Evolutionary conservation across 306 rosid species (phyloP), one percentile per base, ranked within the genome.

Genomic region (Hippophae rhamnoides): DNA sequence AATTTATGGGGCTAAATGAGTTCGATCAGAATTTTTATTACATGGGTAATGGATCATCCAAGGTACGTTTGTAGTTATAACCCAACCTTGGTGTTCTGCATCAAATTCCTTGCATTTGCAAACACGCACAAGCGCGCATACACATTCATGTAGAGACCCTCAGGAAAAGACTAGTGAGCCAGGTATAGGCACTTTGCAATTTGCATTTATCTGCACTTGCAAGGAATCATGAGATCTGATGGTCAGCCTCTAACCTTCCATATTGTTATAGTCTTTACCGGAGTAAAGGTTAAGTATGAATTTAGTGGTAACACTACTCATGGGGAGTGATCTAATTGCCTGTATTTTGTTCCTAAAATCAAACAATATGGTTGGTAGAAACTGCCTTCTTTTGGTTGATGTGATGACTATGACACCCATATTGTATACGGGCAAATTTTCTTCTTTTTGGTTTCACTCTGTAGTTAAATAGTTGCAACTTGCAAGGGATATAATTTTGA

Each of bases 31-130:
- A 61, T 63, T 84, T 71, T 56, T 81, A 77, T 49, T 84, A 57
- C 84, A 78, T 75, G 81, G 95, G 83, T 47, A 76, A 64, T 56
- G 94, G 77, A 67, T 81, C 97, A 43, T 84, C 94, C 63, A 84
- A 86, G 94, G 99, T 86, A 62, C 52, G 87, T 23, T 63, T 47
- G 56, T 64, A 68, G 73, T 50, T 76, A 54, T 61, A 51, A 9
- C 12, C 10, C 41, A 43, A 41, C 9, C 47, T 41, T 31, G 38
- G 38, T 31, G 38, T 31, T 31, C 5, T 31, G 38, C 4, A 31
- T 5, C 38, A 31, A 31, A 31, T 2, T 31, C 38, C 38, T 31
- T 31, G 38, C 5, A 4, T 31, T 31, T 31, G 38, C 38, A 31
- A 18, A 18, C 23, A 18, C 1, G 23, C 23, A 18, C 23, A 18